A percentile compares a stretch with the other conserved stretches of the same genome.
Evolutionary conservation across 257 asterid genomes (phyloP).

Genomic region (Solanum pennellii): DNA sequence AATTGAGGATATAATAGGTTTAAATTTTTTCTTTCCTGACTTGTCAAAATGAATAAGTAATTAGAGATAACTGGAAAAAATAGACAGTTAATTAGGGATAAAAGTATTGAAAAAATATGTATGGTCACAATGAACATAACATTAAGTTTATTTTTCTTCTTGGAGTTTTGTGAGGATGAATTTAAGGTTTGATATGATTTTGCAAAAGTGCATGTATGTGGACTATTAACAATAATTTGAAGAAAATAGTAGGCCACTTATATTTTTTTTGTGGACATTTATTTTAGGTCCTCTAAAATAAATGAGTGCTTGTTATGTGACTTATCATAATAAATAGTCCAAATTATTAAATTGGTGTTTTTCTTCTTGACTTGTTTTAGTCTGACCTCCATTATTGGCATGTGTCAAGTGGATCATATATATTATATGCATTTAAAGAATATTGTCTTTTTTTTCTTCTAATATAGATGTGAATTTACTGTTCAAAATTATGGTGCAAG

Average conservation of each 20-base stretch:
- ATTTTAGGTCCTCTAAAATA: neutral
- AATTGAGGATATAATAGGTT: no score
- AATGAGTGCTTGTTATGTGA: neutral
- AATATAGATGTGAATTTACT: neutral
- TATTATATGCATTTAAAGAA: neutral
- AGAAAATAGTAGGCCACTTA: neutral
- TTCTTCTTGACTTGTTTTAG: neutral
- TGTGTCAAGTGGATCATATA: neutral
- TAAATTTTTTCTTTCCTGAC: no score
- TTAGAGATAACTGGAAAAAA: no score
- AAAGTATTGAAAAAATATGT: neutral
- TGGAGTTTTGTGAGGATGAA: neutral
- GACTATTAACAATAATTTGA: neutral
- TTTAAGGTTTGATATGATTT: neutral
- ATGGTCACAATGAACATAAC: neutral
- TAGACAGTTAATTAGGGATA: no score
- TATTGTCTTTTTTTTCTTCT: rapidly evolving
- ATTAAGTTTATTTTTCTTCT: neutral
- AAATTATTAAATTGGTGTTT: neutral
- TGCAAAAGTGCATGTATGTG: neutral
- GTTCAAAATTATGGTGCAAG: neutral
- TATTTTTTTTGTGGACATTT: neutral
- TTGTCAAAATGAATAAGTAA: no score
- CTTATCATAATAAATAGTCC: neutral
- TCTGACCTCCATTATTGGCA: neutral